These are phyloP conservation scores for Phascolomyces articulosus DNA, from an alignment of 371 early-diverging fungal species.

Conservation along the genomic window DNA sequence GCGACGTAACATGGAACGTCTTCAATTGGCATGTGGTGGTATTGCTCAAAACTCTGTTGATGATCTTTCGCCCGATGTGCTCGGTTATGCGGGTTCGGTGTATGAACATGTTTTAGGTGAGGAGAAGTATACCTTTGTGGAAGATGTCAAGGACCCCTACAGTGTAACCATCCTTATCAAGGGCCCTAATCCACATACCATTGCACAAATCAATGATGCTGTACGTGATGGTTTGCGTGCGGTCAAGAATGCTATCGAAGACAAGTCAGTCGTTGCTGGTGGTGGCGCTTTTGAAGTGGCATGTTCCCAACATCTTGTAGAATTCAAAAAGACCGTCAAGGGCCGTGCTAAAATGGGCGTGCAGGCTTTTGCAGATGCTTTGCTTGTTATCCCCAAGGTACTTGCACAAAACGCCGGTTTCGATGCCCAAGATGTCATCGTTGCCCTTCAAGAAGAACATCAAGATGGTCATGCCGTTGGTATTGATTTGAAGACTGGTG, in stretches of 20 bases:
- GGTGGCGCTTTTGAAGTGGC: conserved; percentile 97
- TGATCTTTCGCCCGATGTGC: conserved; percentile 84
- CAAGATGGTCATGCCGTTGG: conserved; percentile 92
- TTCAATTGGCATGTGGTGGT: conserved; percentile 98
- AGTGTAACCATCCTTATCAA: conserved; percentile 98
- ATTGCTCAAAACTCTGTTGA: conserved; percentile 97
- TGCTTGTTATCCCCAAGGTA: conserved; percentile 96
- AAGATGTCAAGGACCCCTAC: conserved; percentile 93
- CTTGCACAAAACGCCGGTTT: conserved; percentile 96
- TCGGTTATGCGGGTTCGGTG: conserved; percentile 96
- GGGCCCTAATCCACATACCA: conserved; percentile 96
- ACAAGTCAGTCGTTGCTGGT: conserved; percentile 91
- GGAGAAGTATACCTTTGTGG: conserved; percentile 99
- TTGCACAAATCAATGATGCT: conserved; percentile 96
- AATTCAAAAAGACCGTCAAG: conserved; percentile 90
- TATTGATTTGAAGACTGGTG: conserved; percentile 94
- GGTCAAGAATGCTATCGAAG: conserved; percentile 97
- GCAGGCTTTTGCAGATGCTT: conserved; percentile 95
- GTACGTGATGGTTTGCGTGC: conserved; percentile 98
- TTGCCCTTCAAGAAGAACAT: conserved; percentile 91
- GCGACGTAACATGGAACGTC: conserved; percentile 99
- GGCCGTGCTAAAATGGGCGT: conserved; percentile 97
- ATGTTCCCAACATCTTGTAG: conserved; percentile 76
- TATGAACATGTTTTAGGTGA: conserved; percentile 98
- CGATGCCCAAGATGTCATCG: conserved; percentile 97